Percentiles rank a stretch among this genome's conserved stretches.
These are phyloP conservation scores for Botrytis paeoniae DNA, from an alignment of 2,329 filamentous ascomycete species.

Conservation along the genomic window DNA sequence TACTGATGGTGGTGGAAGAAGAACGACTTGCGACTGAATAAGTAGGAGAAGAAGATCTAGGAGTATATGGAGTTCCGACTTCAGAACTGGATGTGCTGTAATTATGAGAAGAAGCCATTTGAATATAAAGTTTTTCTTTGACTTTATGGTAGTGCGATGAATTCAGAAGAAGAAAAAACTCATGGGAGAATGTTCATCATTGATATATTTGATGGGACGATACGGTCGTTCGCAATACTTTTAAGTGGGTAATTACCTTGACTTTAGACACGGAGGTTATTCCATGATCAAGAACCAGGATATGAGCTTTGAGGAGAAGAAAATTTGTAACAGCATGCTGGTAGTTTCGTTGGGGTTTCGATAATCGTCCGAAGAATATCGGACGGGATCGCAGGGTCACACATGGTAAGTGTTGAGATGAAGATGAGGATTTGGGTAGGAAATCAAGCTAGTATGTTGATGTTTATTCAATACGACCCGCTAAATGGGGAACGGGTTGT, in stretches of 20 bases:
- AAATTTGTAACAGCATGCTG: constrained; percentile 27
- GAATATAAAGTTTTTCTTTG: constrained; percentile 2
- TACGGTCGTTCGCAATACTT: constrained; percentile 19
- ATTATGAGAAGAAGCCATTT: constrained; percentile 36
- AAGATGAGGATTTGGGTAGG: not conserved
- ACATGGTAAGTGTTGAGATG: not conserved
- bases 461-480: not conserved
- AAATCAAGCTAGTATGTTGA: not conserved
- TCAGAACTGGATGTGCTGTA: constrained; percentile 32
- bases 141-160: constrained; percentile 16
- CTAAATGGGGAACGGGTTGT: not conserved
- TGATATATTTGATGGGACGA: constrained; percentile 25
- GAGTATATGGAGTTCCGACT: constrained; percentile 19
- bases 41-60: constrained; percentile 25
- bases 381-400: not conserved
- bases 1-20: constrained; percentile 33
- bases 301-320: constrained; percentile 4
- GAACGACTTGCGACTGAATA: constrained; percentile 32
- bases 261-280: not conserved
- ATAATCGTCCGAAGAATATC: constrained; percentile 10
- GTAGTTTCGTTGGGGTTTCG: constrained; percentile 36
- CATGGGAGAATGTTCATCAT: constrained; percentile 14
- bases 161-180: constrained; percentile 5
- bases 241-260: constrained; percentile 25
- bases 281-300: not conserved